Base-by-base conservation (phyloP, 305 asterid species). In the Fraxinus dipetala region DNA sequence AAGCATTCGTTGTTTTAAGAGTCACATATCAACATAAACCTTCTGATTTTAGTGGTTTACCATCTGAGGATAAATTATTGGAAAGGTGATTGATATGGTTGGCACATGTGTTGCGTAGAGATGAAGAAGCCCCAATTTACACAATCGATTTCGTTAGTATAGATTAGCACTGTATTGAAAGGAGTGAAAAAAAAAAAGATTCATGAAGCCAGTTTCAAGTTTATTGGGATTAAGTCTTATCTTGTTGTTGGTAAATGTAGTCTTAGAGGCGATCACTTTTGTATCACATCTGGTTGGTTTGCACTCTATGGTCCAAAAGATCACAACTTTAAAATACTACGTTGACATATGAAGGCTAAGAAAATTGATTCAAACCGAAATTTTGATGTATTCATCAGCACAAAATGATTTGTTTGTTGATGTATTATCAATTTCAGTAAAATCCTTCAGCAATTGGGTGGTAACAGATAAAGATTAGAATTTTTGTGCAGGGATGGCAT, bases 401-500 rank as follows among this genome's bases (percentile, higher is more conserved):
- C 20, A 9, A 16, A 16, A 70, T n/a, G 24, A 13, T 59, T 45
- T 45, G 13, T 76, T 76, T 43, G 2, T 70, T 61, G n/a, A 72
- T 24, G 22, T 36, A 20, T 61, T 76, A n/a, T 38, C 76, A 18
- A 11, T 36, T 73, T 69, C 38, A 45, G 28, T 16, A 61, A 48
- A 31, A 28, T 82, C 16, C 11, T 14, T 32, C 38, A n/a, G 40
- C n/a, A 43, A 5, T 28, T 63, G 11, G 75, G 31, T 75, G 48
- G 69, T 77, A 69, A 38, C 51, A 78, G 45, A 63, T 56, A 35
- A 82, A 74, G 32, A 81, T 77, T 51, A 80, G 2, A 78, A 38
- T 78, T 83, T 84, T 79, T 48, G 79, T 36, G 75, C 89, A 96
- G 98, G 96, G 97, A 93, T 36, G 98, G 97, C 74, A 89, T 94